These are phyloP conservation scores for Boletellus sp. DNA, from an alignment of 768 basidiomycete species.

Conservation along the genomic window DNA sequence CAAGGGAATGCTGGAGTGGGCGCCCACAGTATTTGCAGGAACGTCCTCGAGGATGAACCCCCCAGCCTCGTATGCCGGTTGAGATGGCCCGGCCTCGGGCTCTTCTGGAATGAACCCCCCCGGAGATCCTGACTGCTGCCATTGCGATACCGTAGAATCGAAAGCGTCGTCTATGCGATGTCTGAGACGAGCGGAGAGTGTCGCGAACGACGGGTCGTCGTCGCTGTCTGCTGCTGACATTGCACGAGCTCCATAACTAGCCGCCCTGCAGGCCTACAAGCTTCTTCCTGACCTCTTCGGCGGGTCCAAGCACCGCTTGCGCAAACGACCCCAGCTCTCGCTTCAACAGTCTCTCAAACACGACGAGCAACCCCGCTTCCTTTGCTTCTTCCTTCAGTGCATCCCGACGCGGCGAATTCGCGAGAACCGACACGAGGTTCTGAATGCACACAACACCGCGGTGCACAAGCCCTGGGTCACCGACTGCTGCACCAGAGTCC, in stretches of 20 bases:
- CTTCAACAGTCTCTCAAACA: constrained; percentile 50
- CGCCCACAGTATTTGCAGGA: constrained; percentile 5
- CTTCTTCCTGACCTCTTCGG: constrained; percentile 48
- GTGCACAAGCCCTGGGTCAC: constrained; percentile 65
- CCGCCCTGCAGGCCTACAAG: constrained; percentile 28
- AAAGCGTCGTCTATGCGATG: constrained; percentile 53
- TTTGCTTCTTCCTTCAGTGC: constrained; percentile 50
- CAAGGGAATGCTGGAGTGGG: constrained; percentile 43
- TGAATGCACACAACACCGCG: constrained; percentile 73
- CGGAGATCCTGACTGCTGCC: neutral
- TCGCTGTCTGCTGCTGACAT: constrained; percentile 14
- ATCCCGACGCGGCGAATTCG: constrained; percentile 36
- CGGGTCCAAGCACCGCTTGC: constrained; percentile 43
- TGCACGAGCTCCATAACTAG: constrained; percentile 2
- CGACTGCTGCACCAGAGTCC: constrained; percentile 25
- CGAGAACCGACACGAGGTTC: constrained; percentile 54
- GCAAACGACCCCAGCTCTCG: constrained; percentile 33
- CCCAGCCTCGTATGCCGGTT: constrained; percentile 25
- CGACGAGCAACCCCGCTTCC: constrained; percentile 49
- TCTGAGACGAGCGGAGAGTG: constrained; percentile 42
- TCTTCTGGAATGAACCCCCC: constrained; percentile 37
- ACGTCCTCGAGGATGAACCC: constrained; percentile 31
- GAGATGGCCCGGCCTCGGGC: no score
- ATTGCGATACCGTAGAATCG: constrained; percentile 24
- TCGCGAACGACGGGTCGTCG: constrained; percentile 34